These are phyloP conservation scores for Fusarium globosum DNA, from an alignment of 2,329 filamentous ascomycete genomes.

Conservation along the genomic window DNA sequence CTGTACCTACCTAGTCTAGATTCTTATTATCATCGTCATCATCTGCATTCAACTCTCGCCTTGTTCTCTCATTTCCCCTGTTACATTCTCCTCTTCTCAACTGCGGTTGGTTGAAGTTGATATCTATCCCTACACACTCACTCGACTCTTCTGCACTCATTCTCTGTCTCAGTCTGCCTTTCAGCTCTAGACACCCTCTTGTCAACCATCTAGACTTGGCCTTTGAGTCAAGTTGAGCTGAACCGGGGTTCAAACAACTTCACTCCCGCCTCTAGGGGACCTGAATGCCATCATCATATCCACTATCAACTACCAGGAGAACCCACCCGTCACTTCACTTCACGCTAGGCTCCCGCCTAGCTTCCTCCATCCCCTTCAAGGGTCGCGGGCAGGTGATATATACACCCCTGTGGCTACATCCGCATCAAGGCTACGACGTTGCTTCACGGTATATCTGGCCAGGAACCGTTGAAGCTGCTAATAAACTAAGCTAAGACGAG, in stretches of 20 bases:
- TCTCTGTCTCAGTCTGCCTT: conserved; percentile 24
- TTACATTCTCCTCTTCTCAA: neutral
- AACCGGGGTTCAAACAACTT: neutral
- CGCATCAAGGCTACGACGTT: conserved; percentile 11
- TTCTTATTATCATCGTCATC: conserved; percentile 17
- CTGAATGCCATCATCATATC: conserved; percentile 33
- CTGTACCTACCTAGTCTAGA: conserved; percentile 4
- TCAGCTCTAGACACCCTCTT: conserved; percentile 1
- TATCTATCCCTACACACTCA: neutral
- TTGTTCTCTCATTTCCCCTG: neutral
- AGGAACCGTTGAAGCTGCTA: conserved; percentile 33
- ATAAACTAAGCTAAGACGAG: conserved; percentile 13
- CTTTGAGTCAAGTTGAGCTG: conserved; percentile 4
- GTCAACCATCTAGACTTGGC: neutral
- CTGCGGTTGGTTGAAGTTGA: conserved; percentile 1
- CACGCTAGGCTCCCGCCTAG: conserved; percentile 22
- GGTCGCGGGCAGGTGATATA: conserved; percentile 17
- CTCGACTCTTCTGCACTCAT: neutral
- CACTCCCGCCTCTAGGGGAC: conserved; percentile 7
- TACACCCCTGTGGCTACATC: conserved; percentile 20
- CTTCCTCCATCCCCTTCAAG: conserved; percentile 13
- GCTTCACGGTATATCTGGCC: conserved; percentile 8
- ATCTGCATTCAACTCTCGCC: neutral
- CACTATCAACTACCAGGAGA: conserved; percentile 12
- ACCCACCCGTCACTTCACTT: neutral